A percentile compares a stretch with the other conserved stretches of the same genome.
phyloP scores from a whole-genome alignment of 164 flowering plant species.

The Liquidambar formosana region DNA sequence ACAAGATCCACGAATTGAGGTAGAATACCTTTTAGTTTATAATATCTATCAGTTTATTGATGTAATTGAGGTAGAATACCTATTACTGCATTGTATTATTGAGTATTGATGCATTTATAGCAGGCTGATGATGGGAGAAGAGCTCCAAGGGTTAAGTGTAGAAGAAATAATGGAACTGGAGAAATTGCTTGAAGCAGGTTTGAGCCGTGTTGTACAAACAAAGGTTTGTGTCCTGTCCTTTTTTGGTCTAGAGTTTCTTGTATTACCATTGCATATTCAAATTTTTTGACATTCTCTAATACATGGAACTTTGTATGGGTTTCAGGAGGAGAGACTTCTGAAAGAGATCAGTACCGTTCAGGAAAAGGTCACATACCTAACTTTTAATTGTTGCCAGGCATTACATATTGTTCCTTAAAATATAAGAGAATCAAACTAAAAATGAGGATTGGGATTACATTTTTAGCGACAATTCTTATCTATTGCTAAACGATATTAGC shows the following conservation, averaged over 20 bases:
- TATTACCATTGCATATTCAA: no score
- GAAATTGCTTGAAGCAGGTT: conserved; percentile 22
- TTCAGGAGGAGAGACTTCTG: conserved; percentile 25
- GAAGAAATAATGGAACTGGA: conserved; percentile 34
- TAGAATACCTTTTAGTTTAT: no score
- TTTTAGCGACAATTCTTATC: no score
- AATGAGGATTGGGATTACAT: no score
- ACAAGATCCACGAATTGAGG: conserved; percentile 29
- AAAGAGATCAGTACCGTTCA: conserved; percentile 26
- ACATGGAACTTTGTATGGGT: not conserved
- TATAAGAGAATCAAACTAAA: no score
- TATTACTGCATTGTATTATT: no score
- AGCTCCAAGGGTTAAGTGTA: conserved; percentile 28
- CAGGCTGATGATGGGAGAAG: conserved; percentile 38
- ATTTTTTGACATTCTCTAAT: not conserved
- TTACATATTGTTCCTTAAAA: no score
- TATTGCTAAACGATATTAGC: no score
- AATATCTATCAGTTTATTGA: not conserved
- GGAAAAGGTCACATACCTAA: conserved; percentile 19
- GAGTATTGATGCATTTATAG: not conserved
- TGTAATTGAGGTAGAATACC: no score
- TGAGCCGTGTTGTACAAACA: conserved; percentile 22
- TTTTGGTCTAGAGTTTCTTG: not conserved
- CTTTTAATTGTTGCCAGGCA: not conserved
- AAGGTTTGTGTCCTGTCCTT: conserved; percentile 22